These are phyloP conservation scores for Pleurotus citrinopileatus DNA, from an alignment of 768 basidiomycete genomes.

Conservation along the genomic window DNA sequence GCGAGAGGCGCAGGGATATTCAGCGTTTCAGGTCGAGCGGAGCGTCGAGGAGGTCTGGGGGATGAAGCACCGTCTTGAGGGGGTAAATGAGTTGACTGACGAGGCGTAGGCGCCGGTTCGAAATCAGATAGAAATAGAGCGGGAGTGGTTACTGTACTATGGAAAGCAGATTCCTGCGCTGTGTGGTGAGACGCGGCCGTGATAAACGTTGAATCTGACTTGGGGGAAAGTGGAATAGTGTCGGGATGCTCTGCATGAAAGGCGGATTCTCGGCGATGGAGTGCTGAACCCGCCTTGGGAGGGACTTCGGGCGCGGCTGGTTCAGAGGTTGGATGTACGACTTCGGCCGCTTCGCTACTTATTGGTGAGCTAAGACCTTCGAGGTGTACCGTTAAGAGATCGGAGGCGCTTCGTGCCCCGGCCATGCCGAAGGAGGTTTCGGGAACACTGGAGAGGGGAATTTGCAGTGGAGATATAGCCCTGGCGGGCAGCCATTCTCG, in stretches of 20 bases:
- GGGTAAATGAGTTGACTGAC: neutral
- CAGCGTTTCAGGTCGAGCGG: neutral
- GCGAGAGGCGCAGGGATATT: neutral
- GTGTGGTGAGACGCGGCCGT: slow-evolving; percentile 1
- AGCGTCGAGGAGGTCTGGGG: neutral
- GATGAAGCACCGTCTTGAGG: neutral
- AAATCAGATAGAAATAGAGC: neutral
- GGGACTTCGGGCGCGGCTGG: neutral
- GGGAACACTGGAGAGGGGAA: neutral
- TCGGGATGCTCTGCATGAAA: neutral
- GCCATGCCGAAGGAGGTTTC: neutral
- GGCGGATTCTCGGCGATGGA: slow-evolving; percentile 11
- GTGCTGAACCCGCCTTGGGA: neutral
- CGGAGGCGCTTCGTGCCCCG: neutral
- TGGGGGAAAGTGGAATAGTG: neutral
- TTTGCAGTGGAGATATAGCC: neutral
- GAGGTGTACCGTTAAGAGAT: neutral
- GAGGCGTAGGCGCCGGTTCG: neutral
- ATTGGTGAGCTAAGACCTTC: neutral
- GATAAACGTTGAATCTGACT: neutral
- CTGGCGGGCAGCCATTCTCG: neutral
- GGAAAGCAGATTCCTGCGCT: too few species aligned
- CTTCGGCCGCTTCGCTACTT: neutral
- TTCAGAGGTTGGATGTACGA: neutral
- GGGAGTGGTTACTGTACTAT: neutral